Evolutionary conservation across 352 stramenopile genomes (phyloP).

Genomic region (Peronospora farinosa): DNA sequence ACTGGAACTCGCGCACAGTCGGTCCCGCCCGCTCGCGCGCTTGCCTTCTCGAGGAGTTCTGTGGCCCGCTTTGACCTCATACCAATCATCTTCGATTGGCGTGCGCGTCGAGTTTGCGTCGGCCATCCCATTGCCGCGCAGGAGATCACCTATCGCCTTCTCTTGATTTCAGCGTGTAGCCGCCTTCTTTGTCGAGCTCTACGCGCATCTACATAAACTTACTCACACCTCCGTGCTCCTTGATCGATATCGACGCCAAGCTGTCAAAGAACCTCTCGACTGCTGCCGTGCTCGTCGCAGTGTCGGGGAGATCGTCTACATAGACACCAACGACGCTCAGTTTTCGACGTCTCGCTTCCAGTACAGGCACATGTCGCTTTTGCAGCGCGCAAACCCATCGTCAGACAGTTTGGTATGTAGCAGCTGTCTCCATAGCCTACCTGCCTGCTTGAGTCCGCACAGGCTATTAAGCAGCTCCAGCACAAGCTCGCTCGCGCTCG

Average conservation of each 20-base stretch:
- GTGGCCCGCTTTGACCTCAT: not conserved
- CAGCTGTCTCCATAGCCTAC: too few species aligned
- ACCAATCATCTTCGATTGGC: not conserved
- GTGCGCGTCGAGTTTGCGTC: not conserved
- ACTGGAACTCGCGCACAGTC: too few species aligned
- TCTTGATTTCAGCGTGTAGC: not conserved
- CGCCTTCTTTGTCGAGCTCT: not conserved
- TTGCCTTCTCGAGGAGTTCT: not conserved
- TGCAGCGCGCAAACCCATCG: too few species aligned
- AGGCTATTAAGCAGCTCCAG: too few species aligned
- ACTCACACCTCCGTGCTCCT: too few species aligned
- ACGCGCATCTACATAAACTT: not conserved
- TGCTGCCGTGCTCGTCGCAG: not conserved
- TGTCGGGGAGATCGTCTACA: not conserved
- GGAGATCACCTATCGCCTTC: not conserved
- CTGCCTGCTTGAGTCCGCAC: too few species aligned
- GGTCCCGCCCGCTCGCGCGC: too few species aligned
- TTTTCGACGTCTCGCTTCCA: too few species aligned
- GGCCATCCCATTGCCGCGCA: not conserved
- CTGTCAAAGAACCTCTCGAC: not conserved
- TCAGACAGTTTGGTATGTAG: too few species aligned
- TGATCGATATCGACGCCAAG: not conserved
- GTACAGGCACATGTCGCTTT: too few species aligned
- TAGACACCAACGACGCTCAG: too few species aligned
- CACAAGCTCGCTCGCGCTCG: too few species aligned